A percentile compares a stretch with the other conserved stretches of the same genome.
phyloP scores from a whole-genome alignment of 768 basidiomycete species.

The Hygrophorus pudorinus region DNA sequence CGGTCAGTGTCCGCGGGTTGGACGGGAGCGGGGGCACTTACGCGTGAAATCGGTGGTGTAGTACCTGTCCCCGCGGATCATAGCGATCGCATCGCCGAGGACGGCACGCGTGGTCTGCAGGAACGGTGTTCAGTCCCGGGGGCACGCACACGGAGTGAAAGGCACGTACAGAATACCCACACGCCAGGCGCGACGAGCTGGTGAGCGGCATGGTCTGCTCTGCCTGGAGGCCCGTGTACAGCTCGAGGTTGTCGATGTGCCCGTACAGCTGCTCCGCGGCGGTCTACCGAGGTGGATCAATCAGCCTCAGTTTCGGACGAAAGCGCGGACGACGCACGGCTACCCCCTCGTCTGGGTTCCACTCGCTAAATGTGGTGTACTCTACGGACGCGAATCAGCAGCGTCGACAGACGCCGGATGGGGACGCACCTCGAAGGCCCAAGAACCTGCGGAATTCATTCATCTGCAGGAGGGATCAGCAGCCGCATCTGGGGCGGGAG shows the following conservation, averaged over 20 bases:
- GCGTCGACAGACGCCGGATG: background rate
- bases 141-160: background rate
- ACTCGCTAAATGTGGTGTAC: conserved; percentile 41
- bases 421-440: conserved; percentile 30
- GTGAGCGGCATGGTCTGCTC: conserved; percentile 44
- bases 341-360: conserved; percentile 39
- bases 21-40: conserved; percentile 13
- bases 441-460: conserved; percentile 47
- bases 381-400: conserved; percentile 13
- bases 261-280: conserved; percentile 24
- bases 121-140: background rate
- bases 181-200: conserved; percentile 43
- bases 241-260: conserved; percentile 28
- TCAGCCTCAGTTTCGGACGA: background rate
- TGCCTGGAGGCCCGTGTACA: conserved; percentile 29
- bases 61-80: conserved; percentile 45
- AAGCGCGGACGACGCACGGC: conserved; percentile 20
- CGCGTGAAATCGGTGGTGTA: conserved; percentile 43
- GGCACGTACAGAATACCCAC: conserved; percentile 40
- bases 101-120: conserved; percentile 35
- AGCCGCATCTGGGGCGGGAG: background rate
- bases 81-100: conserved; percentile 42
- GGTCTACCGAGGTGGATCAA: conserved; percentile 10
- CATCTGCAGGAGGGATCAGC: conserved; percentile 18
- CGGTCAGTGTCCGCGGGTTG: too few relatives aligned